phyloP scores from a whole-genome alignment of 257 asterid species.

The Solanum boliviense region DNA sequence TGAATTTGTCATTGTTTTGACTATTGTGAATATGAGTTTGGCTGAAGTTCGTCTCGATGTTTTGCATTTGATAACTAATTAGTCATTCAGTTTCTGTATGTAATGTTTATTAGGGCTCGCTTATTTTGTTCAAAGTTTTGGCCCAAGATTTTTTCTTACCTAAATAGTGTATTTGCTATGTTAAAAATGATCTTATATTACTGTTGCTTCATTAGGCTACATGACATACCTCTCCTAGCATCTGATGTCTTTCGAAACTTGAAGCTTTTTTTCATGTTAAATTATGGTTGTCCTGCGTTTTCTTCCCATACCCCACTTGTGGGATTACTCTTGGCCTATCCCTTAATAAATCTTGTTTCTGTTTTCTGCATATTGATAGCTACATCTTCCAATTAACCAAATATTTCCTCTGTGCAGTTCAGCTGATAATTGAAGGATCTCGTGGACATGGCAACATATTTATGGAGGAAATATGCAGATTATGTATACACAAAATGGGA shows the following conservation, averaged over 20 bases:
- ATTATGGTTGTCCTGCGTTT: background rate
- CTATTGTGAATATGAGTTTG: background rate
- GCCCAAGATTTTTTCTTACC: background rate
- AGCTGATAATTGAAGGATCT: background rate
- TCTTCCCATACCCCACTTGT: background rate
- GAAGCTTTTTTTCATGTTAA: background rate
- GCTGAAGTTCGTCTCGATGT: background rate
- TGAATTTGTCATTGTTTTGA: background rate
- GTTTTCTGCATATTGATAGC: background rate
- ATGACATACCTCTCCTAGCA: background rate
- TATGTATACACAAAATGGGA: slow-evolving; percentile 67
- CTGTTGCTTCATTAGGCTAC: background rate
- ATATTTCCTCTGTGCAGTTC: slow-evolving; percentile 3
- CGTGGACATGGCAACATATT: slow-evolving; percentile 44
- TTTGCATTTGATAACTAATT: background rate
- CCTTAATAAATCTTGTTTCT: background rate
- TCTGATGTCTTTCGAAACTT: background rate
- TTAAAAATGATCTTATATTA: background rate
- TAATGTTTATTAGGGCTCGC: background rate
- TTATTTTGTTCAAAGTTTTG: background rate
- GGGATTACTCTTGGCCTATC: background rate
- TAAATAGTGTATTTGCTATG: background rate
- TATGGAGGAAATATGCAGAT: slow-evolving; percentile 89
- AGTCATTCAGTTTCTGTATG: background rate
- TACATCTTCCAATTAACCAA: background rate